Base-by-base conservation (phyloP, 2,329 filamentous ascomycete species). In the Penicillium sp. region DNA sequence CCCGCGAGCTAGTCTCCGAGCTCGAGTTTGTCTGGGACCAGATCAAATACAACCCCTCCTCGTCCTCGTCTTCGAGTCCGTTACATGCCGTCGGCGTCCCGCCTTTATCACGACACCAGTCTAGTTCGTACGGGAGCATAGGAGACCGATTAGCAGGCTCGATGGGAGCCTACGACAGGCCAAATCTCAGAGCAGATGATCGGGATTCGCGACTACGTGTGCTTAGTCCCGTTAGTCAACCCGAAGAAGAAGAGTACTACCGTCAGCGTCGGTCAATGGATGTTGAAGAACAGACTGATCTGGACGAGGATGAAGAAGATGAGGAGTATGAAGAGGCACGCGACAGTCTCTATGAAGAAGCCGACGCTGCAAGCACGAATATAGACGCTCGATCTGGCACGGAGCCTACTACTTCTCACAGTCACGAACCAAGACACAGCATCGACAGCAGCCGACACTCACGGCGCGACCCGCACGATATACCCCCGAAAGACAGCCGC, bases 11-110 rank as follows among this genome's bases (percentile, higher is more conserved):
- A 31, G 90, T 97, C 29, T 78, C 84, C 8, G 93, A 98, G 69
- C 80, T 98, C n/a, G 93, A 98, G 70, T 98, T 97, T 61, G 91
- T 98, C 31, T 98, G 93, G 93, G 89, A 96, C 59, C 93, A 97
- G 68, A 91, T 98, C 59, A 95, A 93, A 69, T 86, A 85, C 58
- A 96, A 91, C 60, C 81, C 76, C 7, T 69, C 81, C 9, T 81
- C 85, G 3, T 81, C 79, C 14, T 82, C 84, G 31, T 59, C 58
- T 29, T 65, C 61, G 6, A 62, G 61, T 32, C 64, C 64, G 4
- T 41, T 64, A 10, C 63, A 66, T 45, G 49, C 57, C 11, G 53
- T 62, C 8, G 62, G 59, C 16, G 58, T 66, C 18, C 60, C 63
- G 34, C 57, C 57, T 3, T 48, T 65, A 40, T 55, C 59, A 26